A percentile compares a stretch with the other conserved stretches of the same genome.
These are phyloP conservation scores for Diplodia corticola DNA, from an alignment of 2,329 filamentous ascomycete species.

Conservation along the genomic window DNA sequence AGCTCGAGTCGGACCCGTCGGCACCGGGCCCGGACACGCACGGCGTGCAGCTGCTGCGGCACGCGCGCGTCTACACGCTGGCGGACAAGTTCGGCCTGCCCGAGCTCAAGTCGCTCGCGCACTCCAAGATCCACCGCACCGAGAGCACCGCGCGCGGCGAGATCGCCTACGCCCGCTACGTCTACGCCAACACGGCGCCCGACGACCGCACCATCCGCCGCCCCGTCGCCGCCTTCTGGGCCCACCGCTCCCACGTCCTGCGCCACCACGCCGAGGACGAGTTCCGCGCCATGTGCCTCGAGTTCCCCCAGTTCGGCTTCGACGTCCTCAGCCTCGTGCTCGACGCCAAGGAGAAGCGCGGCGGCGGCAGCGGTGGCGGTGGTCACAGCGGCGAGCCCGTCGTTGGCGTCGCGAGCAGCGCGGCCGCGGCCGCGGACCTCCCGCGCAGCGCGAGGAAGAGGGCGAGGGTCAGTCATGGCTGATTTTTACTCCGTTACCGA, in stretches of 20 bases:
- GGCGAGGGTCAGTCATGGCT: constrained; percentile 35
- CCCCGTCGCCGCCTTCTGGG: constrained; percentile 90
- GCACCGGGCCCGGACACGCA: constrained; percentile 69
- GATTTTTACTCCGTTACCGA: too few species aligned
- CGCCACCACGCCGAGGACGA: constrained; percentile 83
- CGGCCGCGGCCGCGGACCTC: constrained; percentile 26
- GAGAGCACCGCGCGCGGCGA: constrained; percentile 85
- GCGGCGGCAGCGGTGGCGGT: neutral
- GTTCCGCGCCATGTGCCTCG: constrained; percentile 81
- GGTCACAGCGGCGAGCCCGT: neutral
- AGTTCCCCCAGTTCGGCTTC: constrained; percentile 89
- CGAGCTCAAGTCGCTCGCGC: constrained; percentile 72
- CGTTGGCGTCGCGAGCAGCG: constrained; percentile 25
- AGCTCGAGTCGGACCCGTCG: constrained; percentile 68
- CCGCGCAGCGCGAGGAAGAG: constrained; percentile 40
- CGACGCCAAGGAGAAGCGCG: constrained; percentile 51
- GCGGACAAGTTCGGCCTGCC: constrained; percentile 71
- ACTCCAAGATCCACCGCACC: constrained; percentile 89
- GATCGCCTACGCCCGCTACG: constrained; percentile 87
- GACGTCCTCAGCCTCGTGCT: constrained; percentile 74
- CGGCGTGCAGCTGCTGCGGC: constrained; percentile 82
- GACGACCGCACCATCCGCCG: constrained; percentile 74
- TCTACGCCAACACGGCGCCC: constrained; percentile 72
- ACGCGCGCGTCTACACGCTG: constrained; percentile 86
- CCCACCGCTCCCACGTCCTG: constrained; percentile 73